Evolutionary conservation across 31 red algal genomes (phyloP).

Genomic region (Asparagopsis taxiformis): DNA sequence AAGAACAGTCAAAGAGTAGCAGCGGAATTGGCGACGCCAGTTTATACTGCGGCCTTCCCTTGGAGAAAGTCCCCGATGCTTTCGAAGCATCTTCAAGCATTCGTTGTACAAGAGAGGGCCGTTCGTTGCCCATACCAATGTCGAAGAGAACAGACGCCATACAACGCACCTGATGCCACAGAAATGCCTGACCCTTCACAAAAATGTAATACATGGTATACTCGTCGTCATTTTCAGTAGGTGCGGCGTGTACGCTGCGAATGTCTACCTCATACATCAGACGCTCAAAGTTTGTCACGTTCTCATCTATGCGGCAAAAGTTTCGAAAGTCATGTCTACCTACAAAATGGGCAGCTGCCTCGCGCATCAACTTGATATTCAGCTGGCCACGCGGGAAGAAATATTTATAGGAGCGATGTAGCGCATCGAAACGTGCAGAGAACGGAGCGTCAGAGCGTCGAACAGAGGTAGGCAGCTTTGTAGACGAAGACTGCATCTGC

Average conservation of each 20-base stretch:
- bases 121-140: slow-evolving; percentile 70
- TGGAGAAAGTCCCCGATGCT: slow-evolving; percentile 4
- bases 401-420: slow-evolving; percentile 85
- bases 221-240: slow-evolving; percentile 12
- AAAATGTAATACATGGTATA: slow-evolving; percentile 64
- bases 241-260: slow-evolving; percentile 1
- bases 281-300: slow-evolving; percentile 63
- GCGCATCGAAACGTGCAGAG: slow-evolving; percentile 80
- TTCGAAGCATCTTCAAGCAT: slow-evolving; percentile 57
- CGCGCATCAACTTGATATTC: slow-evolving; percentile 70
- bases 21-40: slow-evolving; percentile 80
- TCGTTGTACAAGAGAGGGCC: slow-evolving; percentile 39
- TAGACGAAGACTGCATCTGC: not conserved
- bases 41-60: slow-evolving; percentile 73
- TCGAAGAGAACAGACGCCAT: slow-evolving; percentile 90
- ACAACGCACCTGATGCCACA: slow-evolving; percentile 95
- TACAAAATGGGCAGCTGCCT: slow-evolving; percentile 55
- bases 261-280: slow-evolving; percentile 64
- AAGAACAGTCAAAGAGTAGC: slow-evolving; percentile 72
- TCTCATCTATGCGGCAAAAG: slow-evolving; percentile 93
- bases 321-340: slow-evolving; percentile 97
- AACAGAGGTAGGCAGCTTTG: not conserved
- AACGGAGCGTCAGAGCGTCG: slow-evolving; percentile 49
- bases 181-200: slow-evolving; percentile 92
- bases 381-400: slow-evolving; percentile 63